These are phyloP conservation scores for Alternaria viburni DNA, from an alignment of 2,329 filamentous ascomycete species.

Conservation along the genomic window DNA sequence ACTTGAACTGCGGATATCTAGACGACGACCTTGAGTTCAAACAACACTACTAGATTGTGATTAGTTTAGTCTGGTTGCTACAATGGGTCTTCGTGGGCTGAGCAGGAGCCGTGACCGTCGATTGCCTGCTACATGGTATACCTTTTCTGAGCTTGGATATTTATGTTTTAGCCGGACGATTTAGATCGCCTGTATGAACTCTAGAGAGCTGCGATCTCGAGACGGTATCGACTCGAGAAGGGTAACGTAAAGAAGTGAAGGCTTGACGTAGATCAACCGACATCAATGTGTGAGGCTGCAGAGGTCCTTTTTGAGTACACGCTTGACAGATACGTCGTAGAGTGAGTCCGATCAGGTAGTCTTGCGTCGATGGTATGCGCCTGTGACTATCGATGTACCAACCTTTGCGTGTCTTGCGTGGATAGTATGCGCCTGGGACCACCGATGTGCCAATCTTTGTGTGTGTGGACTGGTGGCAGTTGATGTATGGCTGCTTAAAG, in stretches of 20 bases:
- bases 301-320: slow-evolving; percentile 36
- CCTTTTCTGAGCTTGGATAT: slow-evolving; percentile 37
- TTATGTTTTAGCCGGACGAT: slow-evolving; percentile 53
- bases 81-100: slow-evolving; percentile 27
- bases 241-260: slow-evolving; percentile 61
- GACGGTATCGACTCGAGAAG: slow-evolving; percentile 62
- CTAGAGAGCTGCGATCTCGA: slow-evolving; percentile 64
- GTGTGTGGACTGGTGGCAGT: slow-evolving; percentile 25
- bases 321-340: slow-evolving; percentile 10
- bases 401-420: slow-evolving; percentile 8
- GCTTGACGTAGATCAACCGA: slow-evolving; percentile 64
- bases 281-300: slow-evolving; percentile 56
- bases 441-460: slow-evolving; percentile 26
- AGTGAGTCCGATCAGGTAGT: slow-evolving; percentile 27
- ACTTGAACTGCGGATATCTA: slow-evolving; percentile 41
- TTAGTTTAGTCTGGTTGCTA: slow-evolving; percentile 44
- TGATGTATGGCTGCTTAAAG: slow-evolving; percentile 30
- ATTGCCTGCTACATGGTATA: slow-evolving; percentile 45
- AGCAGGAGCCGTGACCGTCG: slow-evolving; percentile 41
- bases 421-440: slow-evolving; percentile 22
- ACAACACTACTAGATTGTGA: slow-evolving; percentile 41
- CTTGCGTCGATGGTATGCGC: slow-evolving; percentile 22
- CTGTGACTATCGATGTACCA: slow-evolving; percentile 29
- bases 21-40: slow-evolving; percentile 39
- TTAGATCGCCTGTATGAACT: slow-evolving; percentile 62